Percentiles rank a stretch among this genome's conserved stretches.
Conservation (phyloP, 345 rosid genomes). For the Eucalyptus camaldulensis region DNA sequence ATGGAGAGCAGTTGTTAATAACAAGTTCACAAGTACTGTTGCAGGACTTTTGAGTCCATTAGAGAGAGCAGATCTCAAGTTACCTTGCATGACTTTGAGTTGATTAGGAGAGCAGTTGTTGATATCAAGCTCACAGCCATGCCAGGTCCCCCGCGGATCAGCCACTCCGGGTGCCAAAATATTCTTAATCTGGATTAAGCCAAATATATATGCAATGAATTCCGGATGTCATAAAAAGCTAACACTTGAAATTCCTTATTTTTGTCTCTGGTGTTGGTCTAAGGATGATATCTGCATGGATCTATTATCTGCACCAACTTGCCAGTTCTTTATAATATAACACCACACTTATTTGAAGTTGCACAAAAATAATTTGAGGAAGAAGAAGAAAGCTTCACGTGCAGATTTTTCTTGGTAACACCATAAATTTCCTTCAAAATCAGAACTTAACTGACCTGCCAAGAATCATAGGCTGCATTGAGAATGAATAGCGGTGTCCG, state of each 20-base stretch:
- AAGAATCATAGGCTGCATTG: conserved; percentile 92
- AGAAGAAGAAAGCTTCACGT: background rate
- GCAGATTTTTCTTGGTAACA: background rate
- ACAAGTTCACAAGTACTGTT: background rate
- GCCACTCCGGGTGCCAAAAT: conserved; percentile 69
- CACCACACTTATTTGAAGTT: background rate
- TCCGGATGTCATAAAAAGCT: background rate
- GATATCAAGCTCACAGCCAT: conserved; percentile 60
- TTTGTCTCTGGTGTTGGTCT: background rate
- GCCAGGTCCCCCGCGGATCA: conserved; percentile 80
- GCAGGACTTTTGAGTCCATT: background rate
- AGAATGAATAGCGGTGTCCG: conserved; percentile 78
- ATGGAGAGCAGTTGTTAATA: background rate
- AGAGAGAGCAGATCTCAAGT: background rate
- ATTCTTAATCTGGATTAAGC: conserved; percentile 50
- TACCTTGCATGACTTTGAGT: conserved; percentile 71
- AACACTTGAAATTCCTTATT: background rate
- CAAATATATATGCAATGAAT: background rate
- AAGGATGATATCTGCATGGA: background rate
- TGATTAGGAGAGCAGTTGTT: conserved; percentile 57
- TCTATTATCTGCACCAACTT: background rate
- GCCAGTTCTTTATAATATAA: background rate
- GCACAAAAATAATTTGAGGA: background rate
- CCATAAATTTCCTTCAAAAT: background rate
- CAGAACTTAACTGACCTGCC: conserved; percentile 64